These are phyloP conservation scores for Hibiscus trionum DNA, from an alignment of 345 rosid species.

Conservation along the genomic window DNA sequence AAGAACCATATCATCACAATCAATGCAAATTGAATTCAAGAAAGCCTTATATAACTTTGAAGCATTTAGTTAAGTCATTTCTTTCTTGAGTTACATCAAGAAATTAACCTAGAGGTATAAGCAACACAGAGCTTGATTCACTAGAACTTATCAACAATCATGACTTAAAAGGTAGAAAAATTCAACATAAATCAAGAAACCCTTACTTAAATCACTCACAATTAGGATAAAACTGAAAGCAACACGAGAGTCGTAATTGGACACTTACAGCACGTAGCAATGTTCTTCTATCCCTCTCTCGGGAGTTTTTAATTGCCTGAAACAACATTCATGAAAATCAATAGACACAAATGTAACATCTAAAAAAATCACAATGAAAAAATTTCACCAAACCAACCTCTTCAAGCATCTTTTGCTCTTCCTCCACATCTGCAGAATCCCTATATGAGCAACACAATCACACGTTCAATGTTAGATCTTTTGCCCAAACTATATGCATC, in stretches of 20 bases:
- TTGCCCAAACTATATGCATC: background rate
- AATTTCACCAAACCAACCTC: slow-evolving; percentile 31
- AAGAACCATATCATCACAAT: background rate
- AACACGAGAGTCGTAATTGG: background rate
- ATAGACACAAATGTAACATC: background rate
- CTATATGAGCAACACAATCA: slow-evolving; percentile 23
- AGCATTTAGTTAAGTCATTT: background rate
- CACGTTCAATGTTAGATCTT: background rate
- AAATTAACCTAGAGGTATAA: background rate
- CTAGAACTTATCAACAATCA: background rate
- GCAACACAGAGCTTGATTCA: no score
- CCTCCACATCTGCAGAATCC: slow-evolving; percentile 67
- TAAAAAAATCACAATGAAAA: background rate
- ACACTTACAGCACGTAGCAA: slow-evolving; percentile 37
- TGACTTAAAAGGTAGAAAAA: no score
- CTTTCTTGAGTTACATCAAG: background rate
- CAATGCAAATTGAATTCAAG: background rate
- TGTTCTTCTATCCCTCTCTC: slow-evolving; percentile 85
- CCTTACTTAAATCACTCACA: no score
- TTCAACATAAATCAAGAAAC: no score
- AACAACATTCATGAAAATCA: slow-evolving; percentile 14
- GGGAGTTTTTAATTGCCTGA: slow-evolving; percentile 85
- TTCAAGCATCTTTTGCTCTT: slow-evolving; percentile 77
- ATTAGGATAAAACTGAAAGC: background rate
- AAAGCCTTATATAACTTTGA: background rate